Evolutionary conservation across 495 filamentous ascomycete species (phyloP), one percentile per base, ranked within the genome.

Genomic region (Aspergillus wentii): DNA sequence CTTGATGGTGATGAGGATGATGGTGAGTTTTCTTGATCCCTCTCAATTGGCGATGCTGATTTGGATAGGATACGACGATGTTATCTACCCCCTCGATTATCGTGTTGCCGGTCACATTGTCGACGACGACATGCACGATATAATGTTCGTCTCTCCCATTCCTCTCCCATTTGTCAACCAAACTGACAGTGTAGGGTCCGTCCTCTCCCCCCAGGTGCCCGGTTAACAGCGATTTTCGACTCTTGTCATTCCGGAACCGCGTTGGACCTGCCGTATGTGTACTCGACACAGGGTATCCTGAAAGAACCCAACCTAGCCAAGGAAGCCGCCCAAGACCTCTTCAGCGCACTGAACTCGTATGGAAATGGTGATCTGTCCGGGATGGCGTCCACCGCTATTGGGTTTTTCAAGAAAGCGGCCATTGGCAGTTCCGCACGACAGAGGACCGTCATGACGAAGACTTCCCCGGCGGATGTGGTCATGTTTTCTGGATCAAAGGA

Each of bases 401-500:
- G 85, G 30, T 85, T 97, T 58, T 83, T 94, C 68, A 97, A 95
- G 69, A 95, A 95, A 54, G 88, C 88, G 2, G 86, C 84, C 8
- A 76, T 65, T 30, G 88, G 92, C 34, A 80, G 87, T 19, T 80
- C 88, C 14, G 83, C 84, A 3, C 80, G 86, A 43, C 75, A 90
- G 53, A 76, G 78, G 35, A 80, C 88, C 23, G 58, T 88, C 42
- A 74, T 80, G 35, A 96, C 91, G 17, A 96, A 95, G 65, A 97
- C 92, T 3, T 92, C 85, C 13, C 83, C 88, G 4, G 92, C 92
- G 21, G 92, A 98, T 66, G 92, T 98, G 33, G 78, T 98, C 49
- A 96, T 97, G 87, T 94, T 91, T 73, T 91, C 86, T 27, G 92
- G 92, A 14, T 94, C 86, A 62, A 98, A 97, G 59, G 94, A 97